Conservation (phyloP, 495 filamentous ascomycete genomes). For the Cudoniella acicularis region DNA sequence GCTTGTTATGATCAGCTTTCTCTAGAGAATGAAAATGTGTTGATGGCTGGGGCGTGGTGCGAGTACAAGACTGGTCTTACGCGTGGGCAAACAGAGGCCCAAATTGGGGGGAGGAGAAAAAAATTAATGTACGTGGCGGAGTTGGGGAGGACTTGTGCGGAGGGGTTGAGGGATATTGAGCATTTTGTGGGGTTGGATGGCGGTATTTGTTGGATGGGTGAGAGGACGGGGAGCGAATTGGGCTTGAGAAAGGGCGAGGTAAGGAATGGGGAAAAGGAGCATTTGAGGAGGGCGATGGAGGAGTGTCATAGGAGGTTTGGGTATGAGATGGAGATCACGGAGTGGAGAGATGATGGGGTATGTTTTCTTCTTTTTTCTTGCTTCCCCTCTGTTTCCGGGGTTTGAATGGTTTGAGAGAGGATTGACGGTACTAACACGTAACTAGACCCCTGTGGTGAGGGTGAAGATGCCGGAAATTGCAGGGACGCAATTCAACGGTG, state of each 20-base stretch:
- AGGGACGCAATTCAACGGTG: not conserved
- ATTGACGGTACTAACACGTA: not conserved
- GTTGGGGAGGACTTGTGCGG: not conserved
- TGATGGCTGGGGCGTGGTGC: slow-evolving; percentile 15
- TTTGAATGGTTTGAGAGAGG: not conserved
- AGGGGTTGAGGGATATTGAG: slow-evolving; percentile 1
- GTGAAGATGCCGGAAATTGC: not conserved
- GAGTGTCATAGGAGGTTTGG: slow-evolving; percentile 5
- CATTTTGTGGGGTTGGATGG: not conserved
- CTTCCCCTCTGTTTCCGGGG: not conserved
- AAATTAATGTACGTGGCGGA: not conserved
- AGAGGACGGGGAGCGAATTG: not conserved
- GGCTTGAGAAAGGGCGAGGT: not conserved
- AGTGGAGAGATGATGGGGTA: not conserved
- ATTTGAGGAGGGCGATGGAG: not conserved
- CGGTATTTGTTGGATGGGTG: not conserved
- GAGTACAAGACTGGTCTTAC: not conserved
- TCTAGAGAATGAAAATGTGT: not conserved
- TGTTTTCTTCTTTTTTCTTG: not conserved
- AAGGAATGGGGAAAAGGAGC: not conserved
- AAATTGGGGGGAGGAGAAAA: not conserved
- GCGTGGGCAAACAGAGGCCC: not conserved
- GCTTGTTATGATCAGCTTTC: slow-evolving; percentile 4
- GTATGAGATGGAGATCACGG: slow-evolving; percentile 10
- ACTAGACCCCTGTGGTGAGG: not conserved